Conservation (phyloP, 768 basidiomycete species). For the Roridomyces roridus region DNA sequence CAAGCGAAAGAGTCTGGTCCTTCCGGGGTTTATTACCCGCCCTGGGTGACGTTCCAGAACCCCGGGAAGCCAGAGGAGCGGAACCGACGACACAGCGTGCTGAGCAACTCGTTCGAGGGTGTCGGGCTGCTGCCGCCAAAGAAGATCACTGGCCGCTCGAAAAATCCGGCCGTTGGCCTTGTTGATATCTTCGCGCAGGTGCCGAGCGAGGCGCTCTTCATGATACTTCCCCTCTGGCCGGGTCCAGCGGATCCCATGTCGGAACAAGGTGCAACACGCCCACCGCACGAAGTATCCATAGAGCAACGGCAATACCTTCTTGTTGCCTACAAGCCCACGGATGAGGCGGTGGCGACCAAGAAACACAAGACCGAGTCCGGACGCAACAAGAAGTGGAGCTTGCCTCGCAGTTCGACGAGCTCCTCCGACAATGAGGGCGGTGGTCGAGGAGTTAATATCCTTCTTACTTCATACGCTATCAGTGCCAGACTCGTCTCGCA, state of each 20-base stretch:
- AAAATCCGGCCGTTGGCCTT: slow-evolving; percentile 20
- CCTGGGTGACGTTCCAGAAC: slow-evolving; percentile 72
- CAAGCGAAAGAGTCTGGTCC: slow-evolving; percentile 8
- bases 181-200: slow-evolving; percentile 64
- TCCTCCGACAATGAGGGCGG: slow-evolving; percentile 39
- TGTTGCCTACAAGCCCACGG: slow-evolving; percentile 76
- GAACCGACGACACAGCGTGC: slow-evolving; percentile 68
- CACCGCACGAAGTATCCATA: slow-evolving; percentile 44
- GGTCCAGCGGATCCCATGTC: slow-evolving; percentile 66
- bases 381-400: slow-evolving; percentile 49
- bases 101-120: slow-evolving; percentile 80
- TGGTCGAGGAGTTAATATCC: slow-evolving; percentile 52
- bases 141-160: slow-evolving; percentile 32
- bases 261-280: slow-evolving; percentile 25
- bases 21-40: slow-evolving; percentile 44
- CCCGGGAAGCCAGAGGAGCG: slow-evolving; percentile 72
- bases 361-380: slow-evolving; percentile 37
- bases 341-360: slow-evolving; percentile 25
- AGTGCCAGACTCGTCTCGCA: slow-evolving; percentile 77
- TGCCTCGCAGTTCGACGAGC: slow-evolving; percentile 40
- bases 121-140: slow-evolving; percentile 76
- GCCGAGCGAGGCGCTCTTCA: slow-evolving; percentile 74
- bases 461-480: slow-evolving; percentile 71
- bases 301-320: slow-evolving; percentile 74
- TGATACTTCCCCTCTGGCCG: slow-evolving; percentile 88